Base-by-base conservation (phyloP, 2,329 filamentous ascomycete genomes). In the Penicillium palitans region DNA sequence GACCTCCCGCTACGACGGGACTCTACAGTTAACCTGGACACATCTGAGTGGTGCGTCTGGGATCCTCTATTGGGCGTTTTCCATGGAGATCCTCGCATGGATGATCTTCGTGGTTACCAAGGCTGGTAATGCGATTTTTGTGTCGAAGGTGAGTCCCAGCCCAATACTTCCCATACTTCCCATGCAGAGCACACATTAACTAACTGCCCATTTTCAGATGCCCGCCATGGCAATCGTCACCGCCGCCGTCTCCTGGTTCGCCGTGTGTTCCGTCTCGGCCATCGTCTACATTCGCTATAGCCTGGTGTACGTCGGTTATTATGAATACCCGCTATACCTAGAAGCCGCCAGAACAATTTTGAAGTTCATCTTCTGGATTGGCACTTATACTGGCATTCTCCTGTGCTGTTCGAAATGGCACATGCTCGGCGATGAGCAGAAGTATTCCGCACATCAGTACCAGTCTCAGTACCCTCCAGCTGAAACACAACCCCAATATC, bases 71-170 rank as follows among this genome's bases (percentile, higher is more conserved):
- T 68, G 61, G 56, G 4, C 66, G 3, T 40, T 63, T 6, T 64
- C 68, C 3, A 6, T 68, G 56, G 68, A 70, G 42, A 59, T 69
- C 12, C 39, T 70, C 7, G 47, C 52, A 6, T 69, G 65, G 62
- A n/a, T 53, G 1, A 52, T 66, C 13, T 66, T 65, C 47, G 46
- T 62, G n/a, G 40, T 52, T 7, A 41, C 57, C 19, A 68, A 67
- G 50, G 59, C 58, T 9, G 55, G 58, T 1, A 56, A 42, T 5
- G 48, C 57, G 33, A 57, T 58, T 7, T 65, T 61, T 19, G 17
- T 50, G n/a, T 63, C 65, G 0, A 63, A 54, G 52, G 67, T 68
- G 57, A 59, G 58, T 37, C 13, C 15, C 6, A 10, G 1, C 13
- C 9, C 31, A 12, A 37, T n/a, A n/a, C 12, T 15, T 53, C 8